Evolutionary conservation across 352 stramenopile species (phyloP).

Genomic region (Globisporangium spiculum): DNA sequence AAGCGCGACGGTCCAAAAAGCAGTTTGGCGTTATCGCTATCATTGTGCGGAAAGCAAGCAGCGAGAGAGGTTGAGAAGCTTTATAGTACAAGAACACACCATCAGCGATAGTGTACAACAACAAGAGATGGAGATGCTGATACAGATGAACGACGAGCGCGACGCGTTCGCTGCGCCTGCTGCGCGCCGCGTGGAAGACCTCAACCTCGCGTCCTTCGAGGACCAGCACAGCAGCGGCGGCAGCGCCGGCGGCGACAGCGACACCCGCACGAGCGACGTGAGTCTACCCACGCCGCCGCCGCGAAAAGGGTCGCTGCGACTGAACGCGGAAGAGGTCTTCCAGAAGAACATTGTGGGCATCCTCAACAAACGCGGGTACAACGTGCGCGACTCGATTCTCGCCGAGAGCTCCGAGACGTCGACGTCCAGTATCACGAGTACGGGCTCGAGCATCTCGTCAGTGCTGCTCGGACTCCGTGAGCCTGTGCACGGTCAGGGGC

Average conservation of each 20-base stretch:
- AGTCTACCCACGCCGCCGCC: constrained; percentile 11
- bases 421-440: constrained; percentile 59
- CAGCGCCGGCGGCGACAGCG: constrained; percentile 4
- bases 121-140: constrained; percentile 7
- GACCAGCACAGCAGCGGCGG: constrained; percentile 1
- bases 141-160: constrained; percentile 7
- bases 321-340: constrained; percentile 57
- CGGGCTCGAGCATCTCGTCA: constrained; percentile 58
- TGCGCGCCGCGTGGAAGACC: not conserved
- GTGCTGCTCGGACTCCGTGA: constrained; percentile 68
- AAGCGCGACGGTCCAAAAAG: not conserved
- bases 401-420: constrained; percentile 58
- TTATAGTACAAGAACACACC: not conserved
- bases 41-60: constrained; percentile 1
- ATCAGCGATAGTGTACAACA: not conserved
- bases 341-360: constrained; percentile 67
- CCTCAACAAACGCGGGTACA: constrained; percentile 84
- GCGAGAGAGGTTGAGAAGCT: not conserved
- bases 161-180: not conserved
- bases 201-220: constrained; percentile 2
- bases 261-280: constrained; percentile 13
- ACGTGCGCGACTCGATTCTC: constrained; percentile 60
- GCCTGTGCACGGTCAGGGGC: constrained; percentile 69
- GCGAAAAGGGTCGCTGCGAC: constrained; percentile 15
- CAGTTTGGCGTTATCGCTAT: not conserved